These are phyloP conservation scores for Penicillium sp. DNA, from an alignment of 2,329 filamentous ascomycete species.

Conservation along the genomic window DNA sequence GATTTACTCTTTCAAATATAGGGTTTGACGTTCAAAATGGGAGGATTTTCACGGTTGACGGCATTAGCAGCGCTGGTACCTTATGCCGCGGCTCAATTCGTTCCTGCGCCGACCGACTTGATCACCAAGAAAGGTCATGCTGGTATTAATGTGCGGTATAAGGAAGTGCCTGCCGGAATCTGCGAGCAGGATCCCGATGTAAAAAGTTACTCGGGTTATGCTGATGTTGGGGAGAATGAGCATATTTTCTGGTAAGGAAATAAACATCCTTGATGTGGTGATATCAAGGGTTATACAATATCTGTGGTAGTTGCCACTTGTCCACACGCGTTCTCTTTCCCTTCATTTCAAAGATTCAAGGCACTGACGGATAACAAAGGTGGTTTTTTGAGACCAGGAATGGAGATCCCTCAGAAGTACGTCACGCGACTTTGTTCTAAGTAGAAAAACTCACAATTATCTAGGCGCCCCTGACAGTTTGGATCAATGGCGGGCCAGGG, in stretches of 20 bases:
- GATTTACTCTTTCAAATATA: neutral
- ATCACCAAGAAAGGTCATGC: slow-evolving; percentile 17
- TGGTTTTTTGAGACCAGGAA: slow-evolving; percentile 21
- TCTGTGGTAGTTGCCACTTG: too few species aligned
- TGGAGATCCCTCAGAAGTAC: slow-evolving; percentile 12
- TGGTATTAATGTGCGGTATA: slow-evolving; percentile 18
- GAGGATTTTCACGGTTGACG: neutral
- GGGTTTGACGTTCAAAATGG: slow-evolving; percentile 3
- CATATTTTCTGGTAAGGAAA: slow-evolving; percentile 21
- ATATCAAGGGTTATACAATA: neutral
- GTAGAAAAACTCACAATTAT: neutral
- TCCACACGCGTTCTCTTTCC: too few species aligned
- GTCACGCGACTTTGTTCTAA: neutral
- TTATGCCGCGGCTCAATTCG: slow-evolving; percentile 13
- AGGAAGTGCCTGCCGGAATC: slow-evolving; percentile 19
- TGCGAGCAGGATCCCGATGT: slow-evolving; percentile 22
- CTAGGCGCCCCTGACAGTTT: slow-evolving; percentile 23
- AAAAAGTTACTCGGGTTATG: slow-evolving; percentile 24
- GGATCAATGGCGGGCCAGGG: slow-evolving; percentile 27
- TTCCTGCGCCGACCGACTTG: slow-evolving; percentile 15
- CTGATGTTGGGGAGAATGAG: slow-evolving; percentile 20
- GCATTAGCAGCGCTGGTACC: slow-evolving; percentile 3
- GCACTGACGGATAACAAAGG: neutral
- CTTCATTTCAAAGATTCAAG: neutral
- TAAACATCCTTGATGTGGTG: neutral